Evolutionary conservation across 2,329 filamentous ascomycete genomes (phyloP).

Genomic region (Penicillium sp.): DNA sequence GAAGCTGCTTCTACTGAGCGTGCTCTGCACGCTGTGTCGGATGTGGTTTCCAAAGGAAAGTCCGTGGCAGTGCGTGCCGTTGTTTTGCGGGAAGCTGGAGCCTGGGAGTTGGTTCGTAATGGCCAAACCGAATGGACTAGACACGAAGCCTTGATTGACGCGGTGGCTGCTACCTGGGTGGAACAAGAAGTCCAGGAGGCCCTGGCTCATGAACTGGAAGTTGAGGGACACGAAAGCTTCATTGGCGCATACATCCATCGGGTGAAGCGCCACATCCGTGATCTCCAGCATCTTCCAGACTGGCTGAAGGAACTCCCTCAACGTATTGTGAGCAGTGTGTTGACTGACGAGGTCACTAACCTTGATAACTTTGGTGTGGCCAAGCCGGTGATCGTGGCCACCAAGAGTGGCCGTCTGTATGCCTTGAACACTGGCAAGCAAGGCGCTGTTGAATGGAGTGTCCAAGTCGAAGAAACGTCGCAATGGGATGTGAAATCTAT

Average conservation of each 20-base stretch:
- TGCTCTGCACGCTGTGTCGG: conserved; percentile 71
- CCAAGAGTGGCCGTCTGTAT: conserved; percentile 74
- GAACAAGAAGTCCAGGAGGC: conserved; percentile 72
- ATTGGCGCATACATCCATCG: conserved; percentile 84
- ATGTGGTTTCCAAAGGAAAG: conserved; percentile 73
- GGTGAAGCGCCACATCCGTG: conserved; percentile 75
- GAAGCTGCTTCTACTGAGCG: conserved; percentile 48
- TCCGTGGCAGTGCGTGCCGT: conserved; percentile 79
- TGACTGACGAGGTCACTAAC: conserved; percentile 56
- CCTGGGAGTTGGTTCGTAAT: conserved; percentile 84
- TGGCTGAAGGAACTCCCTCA: conserved; percentile 71
- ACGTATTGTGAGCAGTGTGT: conserved; percentile 65
- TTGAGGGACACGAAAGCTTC: conserved; percentile 81
- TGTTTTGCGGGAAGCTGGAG: conserved; percentile 62
- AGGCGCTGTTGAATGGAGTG: conserved; percentile 75
- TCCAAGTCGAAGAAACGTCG: conserved; percentile 62
- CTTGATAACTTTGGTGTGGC: conserved; percentile 76
- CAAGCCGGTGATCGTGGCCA: conserved; percentile 80
- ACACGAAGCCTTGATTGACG: conserved; percentile 77
- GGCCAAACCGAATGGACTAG: conserved; percentile 78
- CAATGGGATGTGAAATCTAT: conserved; percentile 70
- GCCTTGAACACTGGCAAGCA: conserved; percentile 75
- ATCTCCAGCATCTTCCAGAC: conserved; percentile 70
- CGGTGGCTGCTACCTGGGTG: conserved; percentile 77
- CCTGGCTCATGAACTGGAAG: conserved; percentile 76